These are phyloP conservation scores for Urochloa ruziziensis DNA, from an alignment of 176 grass and related monocot genomes.

Conservation along the genomic window DNA sequence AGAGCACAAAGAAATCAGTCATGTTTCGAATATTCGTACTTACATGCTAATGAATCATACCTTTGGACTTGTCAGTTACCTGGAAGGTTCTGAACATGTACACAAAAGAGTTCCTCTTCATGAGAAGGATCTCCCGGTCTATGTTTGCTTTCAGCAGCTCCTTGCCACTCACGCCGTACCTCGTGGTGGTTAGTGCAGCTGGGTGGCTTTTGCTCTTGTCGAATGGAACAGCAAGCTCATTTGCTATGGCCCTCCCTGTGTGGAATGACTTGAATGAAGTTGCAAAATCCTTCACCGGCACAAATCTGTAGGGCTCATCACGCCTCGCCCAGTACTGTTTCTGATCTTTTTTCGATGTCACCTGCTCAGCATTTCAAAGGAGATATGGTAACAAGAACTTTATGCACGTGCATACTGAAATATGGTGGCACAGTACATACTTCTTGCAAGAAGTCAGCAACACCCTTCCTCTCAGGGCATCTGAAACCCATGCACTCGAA, in stretches of 20 bases:
- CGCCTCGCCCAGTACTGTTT: conserved; percentile 62
- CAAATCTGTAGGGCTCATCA: conserved; percentile 56
- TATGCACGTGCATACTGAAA: neutral
- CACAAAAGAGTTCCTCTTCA: conserved; percentile 97
- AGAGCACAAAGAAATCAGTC: conserved; percentile 27
- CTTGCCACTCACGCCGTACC: conserved; percentile 61
- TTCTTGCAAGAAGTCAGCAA: conserved; percentile 95
- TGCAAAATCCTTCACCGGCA: conserved; percentile 67
- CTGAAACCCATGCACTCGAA: conserved; percentile 82
- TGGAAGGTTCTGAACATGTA: conserved; percentile 77
- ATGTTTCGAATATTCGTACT: neutral
- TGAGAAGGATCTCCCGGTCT: conserved; percentile 70
- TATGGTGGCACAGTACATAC: conserved; percentile 28
- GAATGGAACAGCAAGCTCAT: conserved; percentile 59
- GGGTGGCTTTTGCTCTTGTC: conserved; percentile 77
- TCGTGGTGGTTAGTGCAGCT: conserved; percentile 67
- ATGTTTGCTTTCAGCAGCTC: conserved; percentile 86
- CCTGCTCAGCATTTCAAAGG: conserved; percentile 23
- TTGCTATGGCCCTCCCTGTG: conserved; percentile 43
- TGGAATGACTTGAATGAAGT: conserved; percentile 65
- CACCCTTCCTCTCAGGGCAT: conserved; percentile 88
- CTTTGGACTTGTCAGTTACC: conserved; percentile 29
- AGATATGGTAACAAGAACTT: neutral
- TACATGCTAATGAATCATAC: neutral
- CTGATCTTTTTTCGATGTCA: conserved; percentile 82